Percentiles rank a stretch among this genome's conserved stretches.
Conservation (phyloP, 306 rosid genomes). For the Styphnolobium japonicum region DNA sequence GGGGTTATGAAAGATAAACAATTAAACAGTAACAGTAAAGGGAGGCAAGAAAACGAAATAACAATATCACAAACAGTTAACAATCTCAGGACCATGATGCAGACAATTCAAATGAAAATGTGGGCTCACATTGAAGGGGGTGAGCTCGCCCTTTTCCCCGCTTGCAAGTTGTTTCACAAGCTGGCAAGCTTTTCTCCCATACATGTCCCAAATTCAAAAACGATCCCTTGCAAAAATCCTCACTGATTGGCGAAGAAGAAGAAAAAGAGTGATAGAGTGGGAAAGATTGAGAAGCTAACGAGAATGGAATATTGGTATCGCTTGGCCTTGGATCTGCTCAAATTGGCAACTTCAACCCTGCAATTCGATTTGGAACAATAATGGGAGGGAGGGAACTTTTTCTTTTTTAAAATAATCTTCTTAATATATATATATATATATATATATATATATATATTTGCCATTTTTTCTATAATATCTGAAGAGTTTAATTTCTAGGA, state of each 20-base stretch:
- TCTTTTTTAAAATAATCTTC: too few relatives aligned
- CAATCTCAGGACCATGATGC: background rate
- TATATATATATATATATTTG: too few relatives aligned
- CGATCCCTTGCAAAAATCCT: background rate
- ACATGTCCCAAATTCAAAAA: conserved; percentile 44
- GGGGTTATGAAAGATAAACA: background rate
- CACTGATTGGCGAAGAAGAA: background rate
- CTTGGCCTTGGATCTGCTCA: too few relatives aligned
- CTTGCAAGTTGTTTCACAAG: conserved; percentile 67
- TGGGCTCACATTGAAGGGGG: conserved; percentile 59
- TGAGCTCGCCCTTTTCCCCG: conserved; percentile 71
- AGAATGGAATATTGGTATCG: background rate
- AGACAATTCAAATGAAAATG: too few relatives aligned
- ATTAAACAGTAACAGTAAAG: background rate
- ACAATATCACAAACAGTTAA: conserved; percentile 7
- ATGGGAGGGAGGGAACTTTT: too few relatives aligned
- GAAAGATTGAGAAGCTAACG: background rate
- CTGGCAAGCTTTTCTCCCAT: conserved; percentile 73
- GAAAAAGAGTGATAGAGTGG: too few relatives aligned
- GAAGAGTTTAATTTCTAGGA: too few relatives aligned
- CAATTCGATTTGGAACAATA: too few relatives aligned
- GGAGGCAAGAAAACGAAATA: background rate
- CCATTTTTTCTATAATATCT: too few relatives aligned
- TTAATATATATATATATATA: too few relatives aligned
- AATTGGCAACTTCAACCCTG: too few relatives aligned